Percentiles rank a stretch among this genome's conserved stretches.
Conservation (phyloP, 345 rosid species). For the Hirschfeldia incana region DNA sequence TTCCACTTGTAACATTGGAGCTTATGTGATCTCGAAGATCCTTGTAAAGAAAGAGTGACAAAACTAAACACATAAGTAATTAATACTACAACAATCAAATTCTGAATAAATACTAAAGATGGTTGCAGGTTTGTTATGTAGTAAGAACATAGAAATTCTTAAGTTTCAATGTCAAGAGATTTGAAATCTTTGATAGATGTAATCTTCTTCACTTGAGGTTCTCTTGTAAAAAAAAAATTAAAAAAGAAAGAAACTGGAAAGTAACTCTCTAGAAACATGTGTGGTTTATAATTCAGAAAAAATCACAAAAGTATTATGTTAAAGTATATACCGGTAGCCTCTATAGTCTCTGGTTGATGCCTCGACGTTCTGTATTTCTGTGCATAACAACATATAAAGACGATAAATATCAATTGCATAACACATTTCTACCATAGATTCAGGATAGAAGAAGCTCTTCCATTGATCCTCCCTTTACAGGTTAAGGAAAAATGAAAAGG, state of each 20-base stretch:
- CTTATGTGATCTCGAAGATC: neutral
- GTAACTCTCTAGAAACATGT: neutral
- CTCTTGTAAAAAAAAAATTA: no score
- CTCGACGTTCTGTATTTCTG: neutral
- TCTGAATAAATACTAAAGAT: neutral
- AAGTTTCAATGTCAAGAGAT: neutral
- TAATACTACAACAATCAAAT: neutral
- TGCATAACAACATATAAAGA: no score
- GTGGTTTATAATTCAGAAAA: neutral
- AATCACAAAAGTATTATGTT: neutral
- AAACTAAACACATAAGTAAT: neutral
- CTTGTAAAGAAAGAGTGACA: neutral
- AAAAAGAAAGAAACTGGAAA: neutral
- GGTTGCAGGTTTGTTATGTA: neutral
- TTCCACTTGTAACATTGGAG: neutral
- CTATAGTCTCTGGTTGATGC: neutral
- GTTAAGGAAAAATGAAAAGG: neutral
- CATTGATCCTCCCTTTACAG: conserved; percentile 66
- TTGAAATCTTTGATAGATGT: neutral
- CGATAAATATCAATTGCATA: no score
- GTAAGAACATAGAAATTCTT: neutral
- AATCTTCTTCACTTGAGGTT: neutral
- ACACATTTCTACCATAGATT: no score
- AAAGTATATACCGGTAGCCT: neutral
- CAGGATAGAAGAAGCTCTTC: conserved; percentile 71